Percentiles rank a stretch among this genome's conserved stretches.
phyloP scores from a whole-genome alignment of 352 stramenopile genomes.

The Saprolegnia parasitica region DNA sequence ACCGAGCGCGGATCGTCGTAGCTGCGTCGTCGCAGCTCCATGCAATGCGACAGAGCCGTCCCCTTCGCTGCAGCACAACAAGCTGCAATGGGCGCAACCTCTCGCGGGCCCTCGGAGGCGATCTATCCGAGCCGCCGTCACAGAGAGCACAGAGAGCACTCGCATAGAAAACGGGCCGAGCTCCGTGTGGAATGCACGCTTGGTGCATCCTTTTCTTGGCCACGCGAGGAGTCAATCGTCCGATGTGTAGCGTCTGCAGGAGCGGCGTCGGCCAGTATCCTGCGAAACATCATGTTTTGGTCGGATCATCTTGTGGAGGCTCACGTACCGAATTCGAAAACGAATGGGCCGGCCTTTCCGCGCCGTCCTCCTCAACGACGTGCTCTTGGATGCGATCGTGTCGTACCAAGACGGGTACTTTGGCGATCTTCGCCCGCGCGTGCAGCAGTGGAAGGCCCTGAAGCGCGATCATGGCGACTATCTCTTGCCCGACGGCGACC shows the following conservation, averaged over 20 bases:
- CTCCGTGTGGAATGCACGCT: no score
- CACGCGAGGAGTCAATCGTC: no score
- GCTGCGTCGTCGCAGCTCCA: no score
- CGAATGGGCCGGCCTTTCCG: neutral
- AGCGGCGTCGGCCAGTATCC: neutral
- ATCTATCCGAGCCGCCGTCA: no score
- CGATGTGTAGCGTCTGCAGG: neutral
- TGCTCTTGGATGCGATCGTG: neutral
- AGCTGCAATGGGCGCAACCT: no score
- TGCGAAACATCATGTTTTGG: neutral
- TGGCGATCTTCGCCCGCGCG: slow-evolving; percentile 23
- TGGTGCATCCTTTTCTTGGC: no score
- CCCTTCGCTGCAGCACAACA: no score
- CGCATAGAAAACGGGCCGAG: no score
- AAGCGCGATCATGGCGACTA: slow-evolving; percentile 24
- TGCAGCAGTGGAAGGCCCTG: slow-evolving; percentile 26
- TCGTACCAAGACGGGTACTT: slow-evolving; percentile 28
- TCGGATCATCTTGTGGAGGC: neutral
- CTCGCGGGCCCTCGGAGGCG: no score
- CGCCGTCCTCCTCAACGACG: slow-evolving; percentile 10
- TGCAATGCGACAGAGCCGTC: no score
- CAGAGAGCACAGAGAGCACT: no score
- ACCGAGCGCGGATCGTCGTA: no score
- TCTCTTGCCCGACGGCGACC: slow-evolving; percentile 4
- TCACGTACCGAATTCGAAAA: neutral